These are phyloP conservation scores for Flueggea neowawraea DNA, from an alignment of 441 rosid genomes.

Conservation along the genomic window DNA sequence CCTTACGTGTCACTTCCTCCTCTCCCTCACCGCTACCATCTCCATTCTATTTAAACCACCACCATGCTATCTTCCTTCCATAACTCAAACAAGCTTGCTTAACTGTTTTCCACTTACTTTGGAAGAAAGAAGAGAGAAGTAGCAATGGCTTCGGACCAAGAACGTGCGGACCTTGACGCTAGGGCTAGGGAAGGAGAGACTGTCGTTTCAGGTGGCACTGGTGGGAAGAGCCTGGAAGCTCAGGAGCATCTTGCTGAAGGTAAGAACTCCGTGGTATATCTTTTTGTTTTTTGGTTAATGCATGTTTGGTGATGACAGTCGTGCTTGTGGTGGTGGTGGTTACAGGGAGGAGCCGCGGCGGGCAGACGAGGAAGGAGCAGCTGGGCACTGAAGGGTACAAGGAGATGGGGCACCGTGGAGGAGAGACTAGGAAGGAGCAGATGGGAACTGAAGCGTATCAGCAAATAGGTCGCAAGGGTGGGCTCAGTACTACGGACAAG, in stretches of 20 bases:
- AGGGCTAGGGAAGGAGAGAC: slow-evolving; percentile 58
- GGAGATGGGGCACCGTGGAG: slow-evolving; percentile 68
- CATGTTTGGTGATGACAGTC: background rate
- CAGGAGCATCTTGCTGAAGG: slow-evolving; percentile 72
- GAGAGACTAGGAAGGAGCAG: slow-evolving; percentile 51
- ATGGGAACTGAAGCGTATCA: slow-evolving; percentile 57
- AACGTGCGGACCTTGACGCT: slow-evolving; percentile 41
- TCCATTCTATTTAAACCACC: background rate
- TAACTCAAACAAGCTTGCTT: too few species aligned
- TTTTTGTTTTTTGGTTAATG: background rate
- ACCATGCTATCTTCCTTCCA: background rate
- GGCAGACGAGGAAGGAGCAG: slow-evolving; percentile 60
- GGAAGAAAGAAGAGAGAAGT: background rate
- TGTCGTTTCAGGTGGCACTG: slow-evolving; percentile 64
- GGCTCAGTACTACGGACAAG: slow-evolving; percentile 37
- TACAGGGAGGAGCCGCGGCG: slow-evolving; percentile 65
- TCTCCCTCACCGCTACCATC: background rate
- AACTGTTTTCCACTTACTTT: background rate
- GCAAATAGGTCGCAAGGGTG: slow-evolving; percentile 58
- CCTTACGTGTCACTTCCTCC: slow-evolving; percentile 23
- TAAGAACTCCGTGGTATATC: background rate
- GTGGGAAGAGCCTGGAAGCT: slow-evolving; percentile 72
- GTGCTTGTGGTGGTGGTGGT: background rate
- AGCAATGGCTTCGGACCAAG: slow-evolving; percentile 28
- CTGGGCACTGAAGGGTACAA: slow-evolving; percentile 65